Percentiles rank a stretch among this genome's conserved stretches.
Evolutionary conservation across 371 early-diverging fungal genomes (phyloP).

Genomic region (Mortierella sp.): DNA sequence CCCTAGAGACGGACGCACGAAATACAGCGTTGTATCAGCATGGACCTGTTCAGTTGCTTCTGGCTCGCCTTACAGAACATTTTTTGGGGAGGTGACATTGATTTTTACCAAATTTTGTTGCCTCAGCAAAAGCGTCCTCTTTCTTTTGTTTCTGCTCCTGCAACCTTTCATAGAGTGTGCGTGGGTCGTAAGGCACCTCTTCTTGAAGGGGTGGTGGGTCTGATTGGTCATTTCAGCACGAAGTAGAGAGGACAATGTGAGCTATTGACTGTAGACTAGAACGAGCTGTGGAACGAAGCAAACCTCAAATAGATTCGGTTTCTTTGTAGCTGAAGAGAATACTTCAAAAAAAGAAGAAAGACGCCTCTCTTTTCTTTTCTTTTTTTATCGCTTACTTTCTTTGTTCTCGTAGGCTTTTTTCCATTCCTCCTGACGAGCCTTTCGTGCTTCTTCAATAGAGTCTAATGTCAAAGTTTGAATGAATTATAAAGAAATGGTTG

Average conservation of each 20-base stretch:
- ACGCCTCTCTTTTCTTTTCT: not conserved
- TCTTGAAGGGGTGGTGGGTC: conserved; percentile 50
- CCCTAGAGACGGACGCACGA: conserved; percentile 34
- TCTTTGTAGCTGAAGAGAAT: not conserved
- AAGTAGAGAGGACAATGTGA: no score
- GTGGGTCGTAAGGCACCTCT: conserved; percentile 78
- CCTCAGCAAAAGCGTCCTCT: conserved; percentile 76
- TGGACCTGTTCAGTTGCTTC: not conserved
- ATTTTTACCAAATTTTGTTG: conserved; percentile 67
- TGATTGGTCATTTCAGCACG: not conserved
- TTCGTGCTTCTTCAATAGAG: conserved; percentile 58
- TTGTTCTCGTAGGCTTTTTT: conserved; percentile 57
- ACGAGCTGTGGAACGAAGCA: no score
- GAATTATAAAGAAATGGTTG: not conserved
- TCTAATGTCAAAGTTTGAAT: not conserved
- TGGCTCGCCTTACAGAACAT: not conserved
- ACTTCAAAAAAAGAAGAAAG: not conserved
- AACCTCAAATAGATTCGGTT: no score
- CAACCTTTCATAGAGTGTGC: conserved; percentile 83
- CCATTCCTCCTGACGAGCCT: conserved; percentile 60
- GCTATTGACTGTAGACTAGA: no score
- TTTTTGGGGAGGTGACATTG: no score
- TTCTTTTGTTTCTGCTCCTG: conserved; percentile 80
- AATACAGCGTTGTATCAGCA: not conserved
- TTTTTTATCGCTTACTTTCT: conserved; percentile 19